Evolutionary conservation across 1,284 basidiomycete genomes (phyloP).

Genomic region (Trichosporon asahii): DNA sequence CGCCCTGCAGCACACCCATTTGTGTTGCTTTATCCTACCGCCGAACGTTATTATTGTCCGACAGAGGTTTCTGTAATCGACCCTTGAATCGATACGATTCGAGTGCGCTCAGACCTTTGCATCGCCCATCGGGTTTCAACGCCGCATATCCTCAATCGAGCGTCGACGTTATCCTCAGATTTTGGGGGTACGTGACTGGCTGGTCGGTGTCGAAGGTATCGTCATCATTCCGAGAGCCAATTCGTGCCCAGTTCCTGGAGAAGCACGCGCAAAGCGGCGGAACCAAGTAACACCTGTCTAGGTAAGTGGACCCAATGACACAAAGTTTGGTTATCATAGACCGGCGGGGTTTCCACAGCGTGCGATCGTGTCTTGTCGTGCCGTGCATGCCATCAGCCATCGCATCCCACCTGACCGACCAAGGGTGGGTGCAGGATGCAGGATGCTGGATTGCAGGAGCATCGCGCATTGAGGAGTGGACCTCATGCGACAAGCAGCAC

Average conservation of each 20-base stretch:
- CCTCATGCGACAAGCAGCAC: not conserved
- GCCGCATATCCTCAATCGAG: not conserved
- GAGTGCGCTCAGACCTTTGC: not conserved
- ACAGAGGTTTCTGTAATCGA: not conserved
- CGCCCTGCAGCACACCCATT: not conserved
- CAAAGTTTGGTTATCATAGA: constrained; percentile 9
- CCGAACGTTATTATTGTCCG: constrained; percentile 5
- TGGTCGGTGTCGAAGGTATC: not conserved
- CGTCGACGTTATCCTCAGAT: not conserved
- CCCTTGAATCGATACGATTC: constrained; percentile 1
- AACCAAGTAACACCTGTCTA: constrained; percentile 5
- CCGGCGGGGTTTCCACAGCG: constrained; percentile 6
- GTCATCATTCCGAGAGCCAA: constrained; percentile 9
- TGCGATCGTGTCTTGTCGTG: not conserved
- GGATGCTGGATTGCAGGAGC: not conserved
- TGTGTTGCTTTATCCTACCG: not conserved
- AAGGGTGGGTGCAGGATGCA: not conserved
- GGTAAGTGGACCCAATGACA: constrained; percentile 6
- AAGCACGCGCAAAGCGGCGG: not conserved
- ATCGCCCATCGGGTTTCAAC: not conserved
- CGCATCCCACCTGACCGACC: not conserved
- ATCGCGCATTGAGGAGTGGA: not conserved
- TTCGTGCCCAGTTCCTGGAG: constrained; percentile 7
- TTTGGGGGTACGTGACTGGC: constrained; percentile 1
- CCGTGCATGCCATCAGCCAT: constrained; percentile 4